Conservation (phyloP, 441 rosid species). For the Bocquillonia castaneifolia region DNA sequence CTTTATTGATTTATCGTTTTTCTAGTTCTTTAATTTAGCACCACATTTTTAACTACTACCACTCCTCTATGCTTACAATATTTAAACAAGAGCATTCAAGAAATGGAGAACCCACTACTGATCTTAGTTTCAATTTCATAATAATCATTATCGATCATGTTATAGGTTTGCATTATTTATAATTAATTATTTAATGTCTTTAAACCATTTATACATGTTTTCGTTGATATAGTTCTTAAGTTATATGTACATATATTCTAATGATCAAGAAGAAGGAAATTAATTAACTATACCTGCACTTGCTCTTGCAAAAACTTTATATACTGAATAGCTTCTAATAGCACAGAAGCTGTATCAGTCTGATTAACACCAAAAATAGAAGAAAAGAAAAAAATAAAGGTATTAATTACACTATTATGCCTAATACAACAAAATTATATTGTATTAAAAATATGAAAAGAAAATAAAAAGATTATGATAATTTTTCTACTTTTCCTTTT, state of each 20-base stretch:
- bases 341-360: constrained; percentile 89
- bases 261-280: too few relatives aligned
- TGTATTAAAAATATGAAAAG: not conserved
- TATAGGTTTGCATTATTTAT: not conserved
- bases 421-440: not conserved
- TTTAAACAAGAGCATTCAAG: not conserved
- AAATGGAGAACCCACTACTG: constrained; percentile 5
- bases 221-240: not conserved
- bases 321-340: constrained; percentile 71
- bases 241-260: not conserved
- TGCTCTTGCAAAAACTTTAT: constrained; percentile 78
- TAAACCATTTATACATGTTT: not conserved
- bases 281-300: constrained; percentile 84
- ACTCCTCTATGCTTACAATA: constrained; percentile 1
- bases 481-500: too few relatives aligned
- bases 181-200: not conserved
- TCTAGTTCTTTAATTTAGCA: constrained; percentile 2
- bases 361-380: constrained; percentile 36
- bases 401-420: not conserved
- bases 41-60: constrained; percentile 11
- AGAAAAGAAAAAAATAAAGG: not conserved
- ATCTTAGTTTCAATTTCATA: constrained; percentile 5
- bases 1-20: not conserved
- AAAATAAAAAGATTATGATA: constrained; percentile 3
- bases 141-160: not conserved